Evolutionary conservation across 1,284 basidiomycete species (phyloP).

Genomic region (Ganoderma lingzhi): DNA sequence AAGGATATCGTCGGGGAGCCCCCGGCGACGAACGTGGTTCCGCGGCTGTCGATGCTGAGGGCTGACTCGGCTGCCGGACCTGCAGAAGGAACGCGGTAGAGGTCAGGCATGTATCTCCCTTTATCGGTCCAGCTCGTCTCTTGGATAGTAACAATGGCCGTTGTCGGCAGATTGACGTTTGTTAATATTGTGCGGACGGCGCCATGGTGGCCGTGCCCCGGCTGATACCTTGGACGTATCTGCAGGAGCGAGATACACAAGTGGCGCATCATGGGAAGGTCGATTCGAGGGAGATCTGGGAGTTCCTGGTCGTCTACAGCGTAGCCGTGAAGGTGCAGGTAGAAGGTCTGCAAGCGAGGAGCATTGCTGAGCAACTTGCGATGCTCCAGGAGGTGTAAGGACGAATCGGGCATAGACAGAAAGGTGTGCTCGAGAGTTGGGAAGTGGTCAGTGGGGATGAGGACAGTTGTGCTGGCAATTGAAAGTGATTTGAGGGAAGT

Average conservation of each 20-base stretch:
- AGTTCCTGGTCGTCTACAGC: too few species aligned
- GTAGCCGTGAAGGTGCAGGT: background rate
- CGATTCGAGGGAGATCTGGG: background rate
- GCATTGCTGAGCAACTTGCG: background rate
- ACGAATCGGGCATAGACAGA: background rate
- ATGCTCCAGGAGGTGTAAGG: too few species aligned
- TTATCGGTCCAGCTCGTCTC: background rate
- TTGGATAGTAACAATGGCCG: background rate
- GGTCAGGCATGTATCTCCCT: background rate
- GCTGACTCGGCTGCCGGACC: background rate
- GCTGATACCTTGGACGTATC: background rate
- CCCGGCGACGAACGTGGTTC: background rate
- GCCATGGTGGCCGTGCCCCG: background rate
- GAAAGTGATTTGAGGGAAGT: background rate
- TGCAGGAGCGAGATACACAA: constrained; percentile 1
- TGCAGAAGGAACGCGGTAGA: background rate
- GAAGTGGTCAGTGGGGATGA: constrained; percentile 2
- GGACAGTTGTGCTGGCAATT: background rate
- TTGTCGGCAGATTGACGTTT: background rate
- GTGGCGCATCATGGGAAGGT: constrained; percentile 8
- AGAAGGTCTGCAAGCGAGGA: constrained; percentile 4
- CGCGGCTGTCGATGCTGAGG: background rate
- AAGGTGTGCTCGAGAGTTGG: background rate
- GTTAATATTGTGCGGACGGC: background rate
- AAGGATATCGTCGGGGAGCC: background rate